phyloP scores from a whole-genome alignment of 495 filamentous ascomycete genomes.

The Penicillium steckii region DNA sequence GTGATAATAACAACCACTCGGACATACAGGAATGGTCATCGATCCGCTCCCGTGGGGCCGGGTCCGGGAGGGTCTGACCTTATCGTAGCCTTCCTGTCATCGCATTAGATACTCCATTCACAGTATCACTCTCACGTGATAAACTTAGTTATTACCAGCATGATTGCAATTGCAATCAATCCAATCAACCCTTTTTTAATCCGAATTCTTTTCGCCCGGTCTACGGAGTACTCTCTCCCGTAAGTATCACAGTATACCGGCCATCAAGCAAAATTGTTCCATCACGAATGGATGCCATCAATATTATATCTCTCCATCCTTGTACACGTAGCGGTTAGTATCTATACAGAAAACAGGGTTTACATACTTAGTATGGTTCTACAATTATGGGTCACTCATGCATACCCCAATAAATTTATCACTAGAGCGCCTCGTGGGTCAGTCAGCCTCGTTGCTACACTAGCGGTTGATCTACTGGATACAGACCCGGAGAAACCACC shows the following conservation, averaged over 20 bases:
- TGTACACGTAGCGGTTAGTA: no score
- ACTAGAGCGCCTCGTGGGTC: not conserved
- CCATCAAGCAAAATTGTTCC: no score
- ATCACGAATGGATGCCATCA: no score
- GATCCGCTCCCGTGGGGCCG: not conserved
- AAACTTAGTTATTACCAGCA: not conserved
- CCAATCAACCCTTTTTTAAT: not conserved
- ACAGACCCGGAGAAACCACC: not conserved
- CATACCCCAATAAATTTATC: not conserved
- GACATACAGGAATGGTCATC: not conserved
- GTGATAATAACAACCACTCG: no score
- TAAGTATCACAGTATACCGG: no score
- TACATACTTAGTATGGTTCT: no score
- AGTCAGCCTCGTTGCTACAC: no score
- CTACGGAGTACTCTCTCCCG: no score
- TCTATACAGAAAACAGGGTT: no score
- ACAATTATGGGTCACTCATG: not conserved
- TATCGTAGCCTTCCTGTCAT: constrained; percentile 1
- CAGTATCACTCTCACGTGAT: not conserved
- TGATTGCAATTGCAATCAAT: not conserved
- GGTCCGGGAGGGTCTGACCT: constrained; percentile 1
- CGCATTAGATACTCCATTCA: not conserved
- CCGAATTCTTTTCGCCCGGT: no score
- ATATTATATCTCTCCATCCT: no score
- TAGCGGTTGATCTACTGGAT: not conserved